Percentiles rank a stretch among this genome's conserved stretches.
These are phyloP conservation scores for Heterotrichella gracilis DNA, from an alignment of 352 stramenopile genomes.

Conservation along the genomic window DNA sequence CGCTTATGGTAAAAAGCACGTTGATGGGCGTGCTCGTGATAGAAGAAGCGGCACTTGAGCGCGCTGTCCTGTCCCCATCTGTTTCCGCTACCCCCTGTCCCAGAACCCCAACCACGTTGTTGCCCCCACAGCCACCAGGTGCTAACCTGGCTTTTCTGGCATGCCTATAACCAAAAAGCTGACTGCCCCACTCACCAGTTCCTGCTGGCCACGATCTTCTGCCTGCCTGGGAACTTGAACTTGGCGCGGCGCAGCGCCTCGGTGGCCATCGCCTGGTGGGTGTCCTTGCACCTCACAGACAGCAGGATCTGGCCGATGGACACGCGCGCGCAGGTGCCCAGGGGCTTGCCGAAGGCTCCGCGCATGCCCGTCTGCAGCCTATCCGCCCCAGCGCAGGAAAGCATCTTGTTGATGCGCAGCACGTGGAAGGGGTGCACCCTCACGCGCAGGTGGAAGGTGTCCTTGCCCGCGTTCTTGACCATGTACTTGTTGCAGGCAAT, in stretches of 20 bases:
- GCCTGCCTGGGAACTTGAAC: constrained; percentile 97
- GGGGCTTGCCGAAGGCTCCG: constrained; percentile 94
- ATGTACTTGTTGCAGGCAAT: constrained; percentile 96
- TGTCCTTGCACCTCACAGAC: constrained; percentile 76
- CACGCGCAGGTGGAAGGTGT: constrained; percentile 95
- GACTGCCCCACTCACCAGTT: no score
- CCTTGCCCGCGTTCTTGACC: constrained; percentile 80
- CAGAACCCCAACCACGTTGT: no score
- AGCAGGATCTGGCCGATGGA: constrained; percentile 93
- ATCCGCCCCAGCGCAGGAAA: constrained; percentile 97
- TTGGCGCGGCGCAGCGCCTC: constrained; percentile 91
- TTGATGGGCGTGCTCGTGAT: no score
- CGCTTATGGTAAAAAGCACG: no score
- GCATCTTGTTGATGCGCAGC: constrained; percentile 98
- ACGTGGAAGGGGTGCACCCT: constrained; percentile 94
- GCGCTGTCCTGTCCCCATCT: no score
- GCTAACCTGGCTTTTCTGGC: no score
- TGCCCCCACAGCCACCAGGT: no score
- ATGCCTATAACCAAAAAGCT: no score
- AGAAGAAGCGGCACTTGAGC: no score
- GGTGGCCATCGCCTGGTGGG: constrained; percentile 53
- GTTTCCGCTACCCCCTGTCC: no score
- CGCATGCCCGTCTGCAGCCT: constrained; percentile 83
- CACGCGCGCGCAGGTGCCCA: constrained; percentile 77
- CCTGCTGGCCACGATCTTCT: constrained; percentile 95